These are phyloP conservation scores for Fusarium austroafricanum DNA, from an alignment of 2,329 filamentous ascomycete genomes.

Conservation along the genomic window DNA sequence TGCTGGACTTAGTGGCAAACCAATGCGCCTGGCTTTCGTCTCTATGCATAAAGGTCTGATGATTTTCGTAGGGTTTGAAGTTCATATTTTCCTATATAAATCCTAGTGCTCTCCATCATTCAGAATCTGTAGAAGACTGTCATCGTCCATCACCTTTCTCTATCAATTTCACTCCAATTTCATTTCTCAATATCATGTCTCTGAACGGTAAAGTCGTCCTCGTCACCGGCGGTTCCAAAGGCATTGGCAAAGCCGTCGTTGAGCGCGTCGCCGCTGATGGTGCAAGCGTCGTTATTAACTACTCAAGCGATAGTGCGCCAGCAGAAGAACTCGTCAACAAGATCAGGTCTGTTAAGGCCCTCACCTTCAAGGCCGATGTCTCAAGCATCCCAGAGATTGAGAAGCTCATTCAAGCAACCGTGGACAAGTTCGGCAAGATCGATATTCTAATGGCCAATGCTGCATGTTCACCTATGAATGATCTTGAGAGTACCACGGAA, in stretches of 20 bases:
- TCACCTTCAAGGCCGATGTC: not conserved
- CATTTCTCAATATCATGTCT: not conserved
- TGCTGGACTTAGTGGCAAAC: not conserved
- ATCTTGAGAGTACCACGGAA: constrained; percentile 8
- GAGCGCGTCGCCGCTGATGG: constrained; percentile 7
- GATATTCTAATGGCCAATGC: constrained; percentile 17
- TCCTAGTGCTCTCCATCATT: rapidly evolving
- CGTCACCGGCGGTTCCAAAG: constrained; percentile 6
- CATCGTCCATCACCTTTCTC: rapidly evolving
- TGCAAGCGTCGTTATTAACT: constrained; percentile 13
- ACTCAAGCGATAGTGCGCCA: not conserved
- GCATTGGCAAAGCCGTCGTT: constrained; percentile 9
- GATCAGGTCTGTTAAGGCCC: not conserved
- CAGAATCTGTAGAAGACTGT: too few species aligned
- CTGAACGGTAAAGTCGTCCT: not conserved
- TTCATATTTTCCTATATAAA: not conserved
- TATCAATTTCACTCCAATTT: rapidly evolving
- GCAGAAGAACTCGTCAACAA: constrained; percentile 4
- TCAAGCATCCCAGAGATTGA: not conserved
- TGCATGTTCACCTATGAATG: constrained; percentile 10
- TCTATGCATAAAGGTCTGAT: too few species aligned
- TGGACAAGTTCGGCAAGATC: constrained; percentile 14
- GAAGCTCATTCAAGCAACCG: not conserved
- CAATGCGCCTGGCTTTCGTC: not conserved
- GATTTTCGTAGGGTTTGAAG: too few species aligned